Conservation (phyloP, 257 asterid genomes). For the Salvia miltiorrhiza region DNA sequence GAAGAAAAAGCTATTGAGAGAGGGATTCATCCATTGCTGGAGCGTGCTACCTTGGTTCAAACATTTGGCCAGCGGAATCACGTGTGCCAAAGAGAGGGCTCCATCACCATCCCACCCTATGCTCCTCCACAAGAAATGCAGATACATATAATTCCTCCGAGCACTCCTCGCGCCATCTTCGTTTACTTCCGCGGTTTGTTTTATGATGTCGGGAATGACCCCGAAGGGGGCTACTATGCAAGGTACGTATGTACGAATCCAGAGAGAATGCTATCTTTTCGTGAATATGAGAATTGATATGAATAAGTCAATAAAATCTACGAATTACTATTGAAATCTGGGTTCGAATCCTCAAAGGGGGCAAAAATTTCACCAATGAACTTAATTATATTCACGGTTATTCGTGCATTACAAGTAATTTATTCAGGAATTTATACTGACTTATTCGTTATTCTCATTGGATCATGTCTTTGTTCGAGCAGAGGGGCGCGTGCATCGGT, state of each 20-base stretch:
- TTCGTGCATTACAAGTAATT: no score
- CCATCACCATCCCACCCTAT: constrained; percentile 79
- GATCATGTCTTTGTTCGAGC: constrained; percentile 2
- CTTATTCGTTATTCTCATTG: no score
- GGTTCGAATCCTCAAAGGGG: no score
- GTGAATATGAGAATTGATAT: no score
- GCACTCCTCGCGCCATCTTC: constrained; percentile 76
- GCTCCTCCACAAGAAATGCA: constrained; percentile 93
- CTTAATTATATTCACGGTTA: no score
- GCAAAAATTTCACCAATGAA: no score
- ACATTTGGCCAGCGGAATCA: constrained; percentile 86
- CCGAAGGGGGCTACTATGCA: constrained; percentile 84
- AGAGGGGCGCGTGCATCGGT: constrained; percentile 94
- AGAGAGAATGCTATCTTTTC: no score
- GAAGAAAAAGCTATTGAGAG: constrained; percentile 85
- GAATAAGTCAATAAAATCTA: no score
- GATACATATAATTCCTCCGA: constrained; percentile 75
- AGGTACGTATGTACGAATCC: constrained; percentile 56
- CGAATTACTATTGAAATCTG: no score
- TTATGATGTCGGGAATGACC: constrained; percentile 72
- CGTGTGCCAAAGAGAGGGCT: constrained; percentile 72
- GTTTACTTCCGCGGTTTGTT: constrained; percentile 88
- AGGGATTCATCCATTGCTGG: constrained; percentile 69
- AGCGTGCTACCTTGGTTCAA: constrained; percentile 80
- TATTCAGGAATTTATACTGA: no score